Percentiles rank a stretch among this genome's conserved stretches.
Conservation (phyloP, 1,139 yeast species). For the Suhomyces guaymorum region DNA sequence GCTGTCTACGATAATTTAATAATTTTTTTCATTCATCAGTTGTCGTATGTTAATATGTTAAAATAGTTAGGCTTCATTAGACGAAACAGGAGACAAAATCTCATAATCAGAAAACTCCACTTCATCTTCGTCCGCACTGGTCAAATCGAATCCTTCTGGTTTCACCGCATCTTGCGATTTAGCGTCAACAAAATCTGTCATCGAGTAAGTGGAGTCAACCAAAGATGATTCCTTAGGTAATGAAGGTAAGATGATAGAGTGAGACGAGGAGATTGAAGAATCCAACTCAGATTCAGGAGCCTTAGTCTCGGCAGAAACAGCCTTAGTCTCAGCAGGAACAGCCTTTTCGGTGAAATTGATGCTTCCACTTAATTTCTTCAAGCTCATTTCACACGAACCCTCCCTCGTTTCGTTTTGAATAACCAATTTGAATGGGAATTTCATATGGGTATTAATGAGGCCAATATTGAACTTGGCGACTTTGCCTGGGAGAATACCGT, state of each 20-base stretch:
- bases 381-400: constrained; percentile 29
- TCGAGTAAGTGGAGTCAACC: constrained; percentile 11
- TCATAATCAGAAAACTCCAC: constrained; percentile 42
- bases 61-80: constrained; percentile 1
- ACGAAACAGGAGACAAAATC: constrained; percentile 33
- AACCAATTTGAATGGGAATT: constrained; percentile 35
- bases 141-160: constrained; percentile 38
- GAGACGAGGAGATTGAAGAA: constrained; percentile 15
- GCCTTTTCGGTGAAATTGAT: constrained; percentile 6
- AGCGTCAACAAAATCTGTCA: constrained; percentile 30
- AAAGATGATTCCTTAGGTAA: constrained; percentile 35
- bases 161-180: too few relatives aligned
- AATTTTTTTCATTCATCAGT: too few relatives aligned
- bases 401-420: constrained; percentile 25
- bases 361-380: constrained; percentile 28
- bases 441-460: constrained; percentile 34
- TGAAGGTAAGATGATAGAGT: constrained; percentile 38
- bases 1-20: too few relatives aligned
- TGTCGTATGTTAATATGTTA: too few relatives aligned
- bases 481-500: constrained; percentile 36
- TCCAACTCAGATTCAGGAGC: neutral
- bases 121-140: constrained; percentile 32
- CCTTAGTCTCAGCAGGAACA: neutral
- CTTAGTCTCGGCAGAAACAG: constrained; percentile 3
- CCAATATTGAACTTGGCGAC: constrained; percentile 37